Conservation (phyloP, 352 stramenopile species). For the Globisporangium abappressorium region DNA sequence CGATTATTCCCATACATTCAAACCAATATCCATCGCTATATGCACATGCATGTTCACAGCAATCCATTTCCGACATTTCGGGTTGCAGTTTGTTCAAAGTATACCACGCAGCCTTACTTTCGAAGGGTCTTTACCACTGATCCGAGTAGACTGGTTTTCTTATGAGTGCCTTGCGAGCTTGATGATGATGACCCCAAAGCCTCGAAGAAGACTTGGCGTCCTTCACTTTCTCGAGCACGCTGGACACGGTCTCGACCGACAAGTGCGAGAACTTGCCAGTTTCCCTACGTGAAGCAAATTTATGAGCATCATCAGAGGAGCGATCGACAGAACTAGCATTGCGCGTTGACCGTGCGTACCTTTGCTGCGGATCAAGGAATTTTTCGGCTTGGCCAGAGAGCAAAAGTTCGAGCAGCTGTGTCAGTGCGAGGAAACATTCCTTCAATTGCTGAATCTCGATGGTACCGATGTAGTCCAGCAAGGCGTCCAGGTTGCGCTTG, state of each 20-base stretch:
- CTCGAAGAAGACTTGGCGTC: conserved; percentile 49
- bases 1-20: not conserved
- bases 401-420: conserved; percentile 66
- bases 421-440: conserved; percentile 64
- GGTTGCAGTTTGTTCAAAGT: not conserved
- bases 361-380: conserved; percentile 60
- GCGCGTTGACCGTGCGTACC: conserved; percentile 22
- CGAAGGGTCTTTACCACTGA: conserved; percentile 47
- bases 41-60: not conserved
- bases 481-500: conserved; percentile 70
- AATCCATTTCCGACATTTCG: too few species aligned
- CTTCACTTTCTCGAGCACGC: conserved; percentile 73
- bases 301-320: conserved; percentile 1
- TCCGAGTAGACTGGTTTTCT: conserved; percentile 52
- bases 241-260: conserved; percentile 58
- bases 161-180: conserved; percentile 22
- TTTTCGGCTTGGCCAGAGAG: conserved; percentile 54
- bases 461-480: conserved; percentile 61
- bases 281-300: conserved; percentile 27
- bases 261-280: conserved; percentile 65
- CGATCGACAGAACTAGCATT: not conserved
- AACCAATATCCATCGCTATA: not conserved
- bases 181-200: conserved; percentile 49
- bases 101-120: conserved; percentile 36
- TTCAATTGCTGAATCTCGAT: conserved; percentile 57